phyloP scores from a whole-genome alignment of 352 stramenopile genomes.

The Globisporangium cederbergense region DNA sequence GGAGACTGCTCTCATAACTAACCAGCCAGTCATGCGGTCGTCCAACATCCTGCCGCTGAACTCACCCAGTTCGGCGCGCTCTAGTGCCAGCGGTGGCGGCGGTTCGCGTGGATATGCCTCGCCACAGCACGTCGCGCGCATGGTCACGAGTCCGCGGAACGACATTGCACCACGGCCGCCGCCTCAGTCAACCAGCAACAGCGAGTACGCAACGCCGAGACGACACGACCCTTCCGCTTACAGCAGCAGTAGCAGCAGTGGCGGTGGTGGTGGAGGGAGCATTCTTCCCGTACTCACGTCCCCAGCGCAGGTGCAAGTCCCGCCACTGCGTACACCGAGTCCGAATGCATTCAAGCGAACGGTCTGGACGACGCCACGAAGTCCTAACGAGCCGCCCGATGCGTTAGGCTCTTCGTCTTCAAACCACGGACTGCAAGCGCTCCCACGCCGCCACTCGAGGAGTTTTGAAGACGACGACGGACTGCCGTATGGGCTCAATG shows the following conservation, averaged over 20 bases:
- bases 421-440: background rate
- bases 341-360: conserved; percentile 33
- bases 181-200: background rate
- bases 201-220: conserved; percentile 17
- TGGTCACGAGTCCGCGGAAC: conserved; percentile 28
- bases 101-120: conserved; percentile 10
- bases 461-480: background rate
- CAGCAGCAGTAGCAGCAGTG: background rate
- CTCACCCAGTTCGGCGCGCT: conserved; percentile 5
- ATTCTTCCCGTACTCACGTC: conserved; percentile 37
- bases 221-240: conserved; percentile 1
- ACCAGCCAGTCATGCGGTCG: conserved; percentile 5
- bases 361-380: conserved; percentile 47
- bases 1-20: background rate
- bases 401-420: background rate
- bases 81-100: background rate
- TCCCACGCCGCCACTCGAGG: background rate
- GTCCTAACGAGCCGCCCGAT: background rate
- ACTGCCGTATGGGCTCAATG: background rate
- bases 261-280: conserved; percentile 23
- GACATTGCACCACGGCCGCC: conserved; percentile 18
- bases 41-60: conserved; percentile 8
- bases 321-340: conserved; percentile 13
- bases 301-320: conserved; percentile 5
- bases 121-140: conserved; percentile 7